These are phyloP conservation scores for Chalciporus piperatus DNA, from an alignment of 768 basidiomycete genomes.

Conservation along the genomic window DNA sequence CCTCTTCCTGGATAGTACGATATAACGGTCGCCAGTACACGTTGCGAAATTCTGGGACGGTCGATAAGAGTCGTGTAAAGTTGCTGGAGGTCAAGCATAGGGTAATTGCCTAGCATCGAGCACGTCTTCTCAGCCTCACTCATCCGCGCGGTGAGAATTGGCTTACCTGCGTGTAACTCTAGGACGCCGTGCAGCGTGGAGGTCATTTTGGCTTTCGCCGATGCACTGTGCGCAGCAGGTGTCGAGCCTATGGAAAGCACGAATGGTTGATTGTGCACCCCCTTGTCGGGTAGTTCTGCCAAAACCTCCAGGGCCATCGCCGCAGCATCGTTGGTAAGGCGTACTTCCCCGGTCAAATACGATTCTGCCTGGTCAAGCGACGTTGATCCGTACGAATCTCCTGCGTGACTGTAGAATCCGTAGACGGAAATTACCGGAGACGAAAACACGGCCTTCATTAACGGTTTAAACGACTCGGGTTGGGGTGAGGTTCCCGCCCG, in stretches of 20 bases:
- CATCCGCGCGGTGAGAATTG: background rate
- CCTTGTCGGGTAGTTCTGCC: conserved; percentile 31
- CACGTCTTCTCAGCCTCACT: background rate
- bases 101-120: conserved; percentile 63
- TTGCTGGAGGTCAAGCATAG: conserved; percentile 83
- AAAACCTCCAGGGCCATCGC: conserved; percentile 50
- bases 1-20: conserved; percentile 78
- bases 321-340: conserved; percentile 66
- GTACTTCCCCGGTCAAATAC: conserved; percentile 68
- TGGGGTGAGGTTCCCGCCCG: conserved; percentile 67
- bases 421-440: conserved; percentile 62
- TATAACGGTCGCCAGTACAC: conserved; percentile 68
- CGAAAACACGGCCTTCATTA: conserved; percentile 50
- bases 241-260: conserved; percentile 84
- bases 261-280: conserved; percentile 46
- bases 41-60: conserved; percentile 55
- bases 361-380: conserved; percentile 61
- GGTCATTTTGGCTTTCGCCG: conserved; percentile 45
- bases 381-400: conserved; percentile 74
- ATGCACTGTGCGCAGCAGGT: conserved; percentile 80
- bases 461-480: conserved; percentile 51
- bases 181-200: conserved; percentile 55
- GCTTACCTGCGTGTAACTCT: conserved; percentile 73
- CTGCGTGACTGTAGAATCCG: conserved; percentile 83
- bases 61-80: conserved; percentile 68